phyloP scores from a whole-genome alignment of 768 basidiomycete genomes.

The Podaxis rugospora region DNA sequence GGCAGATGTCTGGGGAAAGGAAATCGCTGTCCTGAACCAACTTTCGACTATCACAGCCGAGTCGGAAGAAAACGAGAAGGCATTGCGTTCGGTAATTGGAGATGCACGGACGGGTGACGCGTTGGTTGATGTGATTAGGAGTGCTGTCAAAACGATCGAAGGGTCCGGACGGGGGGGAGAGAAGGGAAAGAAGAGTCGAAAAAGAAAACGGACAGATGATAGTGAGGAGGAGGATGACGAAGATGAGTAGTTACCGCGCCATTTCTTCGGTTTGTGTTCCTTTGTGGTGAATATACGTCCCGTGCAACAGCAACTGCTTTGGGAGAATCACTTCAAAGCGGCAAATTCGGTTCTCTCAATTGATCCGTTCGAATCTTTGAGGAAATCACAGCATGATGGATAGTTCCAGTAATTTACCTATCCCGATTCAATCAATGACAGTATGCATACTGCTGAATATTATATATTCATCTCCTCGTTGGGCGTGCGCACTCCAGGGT shows the following conservation, averaged over 20 bases:
- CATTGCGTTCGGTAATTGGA: background rate
- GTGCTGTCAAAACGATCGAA: conserved; percentile 16
- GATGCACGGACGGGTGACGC: background rate
- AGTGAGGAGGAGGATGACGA: conserved; percentile 19
- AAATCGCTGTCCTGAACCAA: conserved; percentile 58
- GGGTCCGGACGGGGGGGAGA: conserved; percentile 2
- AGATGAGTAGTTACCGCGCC: conserved; percentile 1
- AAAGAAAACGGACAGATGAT: conserved; percentile 17
- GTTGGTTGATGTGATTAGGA: conserved; percentile 13
- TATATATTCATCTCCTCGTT: no score
- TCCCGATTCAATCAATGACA: no score
- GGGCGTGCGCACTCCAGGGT: no score
- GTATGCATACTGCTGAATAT: no score
- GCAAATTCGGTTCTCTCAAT: no score
- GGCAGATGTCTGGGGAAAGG: conserved; percentile 62
- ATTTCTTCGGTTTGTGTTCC: background rate
- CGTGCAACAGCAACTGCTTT: background rate
- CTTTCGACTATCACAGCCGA: conserved; percentile 21
- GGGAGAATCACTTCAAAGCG: no score
- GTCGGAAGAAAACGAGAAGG: background rate
- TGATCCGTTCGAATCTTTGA: no score
- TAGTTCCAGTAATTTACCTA: no score
- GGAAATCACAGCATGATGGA: no score
- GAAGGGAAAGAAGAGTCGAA: conserved; percentile 4
- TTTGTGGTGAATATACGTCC: background rate